A percentile compares a stretch with the other conserved stretches of the same genome.
These are phyloP conservation scores for Ogataea sp. DNA, from an alignment of 805 yeast genomes.

Conservation along the genomic window DNA sequence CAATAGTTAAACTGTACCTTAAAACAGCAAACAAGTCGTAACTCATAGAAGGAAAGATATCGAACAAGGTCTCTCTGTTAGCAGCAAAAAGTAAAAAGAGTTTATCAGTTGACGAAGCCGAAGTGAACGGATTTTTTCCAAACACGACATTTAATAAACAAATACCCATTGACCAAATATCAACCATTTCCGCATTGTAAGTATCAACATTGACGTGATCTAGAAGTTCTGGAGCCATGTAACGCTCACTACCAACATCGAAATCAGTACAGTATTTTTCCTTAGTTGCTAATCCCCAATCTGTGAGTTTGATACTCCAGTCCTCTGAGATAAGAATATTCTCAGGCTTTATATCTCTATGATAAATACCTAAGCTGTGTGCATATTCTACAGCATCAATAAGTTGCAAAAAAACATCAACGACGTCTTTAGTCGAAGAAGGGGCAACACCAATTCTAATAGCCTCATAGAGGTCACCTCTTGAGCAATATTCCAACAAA, in stretches of 20 bases:
- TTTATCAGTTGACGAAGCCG: conserved; percentile 70
- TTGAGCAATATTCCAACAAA: conserved; percentile 71
- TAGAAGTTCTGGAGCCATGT: conserved; percentile 92
- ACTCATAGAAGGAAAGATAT: conserved; percentile 84
- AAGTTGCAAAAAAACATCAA: conserved; percentile 45
- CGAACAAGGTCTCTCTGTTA: conserved; percentile 84
- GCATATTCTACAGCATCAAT: conserved; percentile 43
- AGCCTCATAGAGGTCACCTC: conserved; percentile 83
- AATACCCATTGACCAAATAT: conserved; percentile 86
- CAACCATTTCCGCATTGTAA: conserved; percentile 77
- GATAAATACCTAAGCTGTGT: conserved; percentile 40
- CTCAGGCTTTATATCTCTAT: conserved; percentile 52
- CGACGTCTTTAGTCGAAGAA: conserved; percentile 42
- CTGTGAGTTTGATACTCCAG: conserved; percentile 50
- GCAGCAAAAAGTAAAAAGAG: conserved; percentile 79
- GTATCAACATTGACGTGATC: conserved; percentile 44
- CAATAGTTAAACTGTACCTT: conserved; percentile 69
- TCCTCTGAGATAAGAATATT: conserved; percentile 45
- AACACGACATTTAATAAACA: conserved; percentile 78
- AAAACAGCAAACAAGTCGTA: conserved; percentile 80
- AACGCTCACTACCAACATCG: conserved; percentile 83
- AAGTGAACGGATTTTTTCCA: conserved; percentile 79
- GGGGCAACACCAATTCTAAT: conserved; percentile 62
- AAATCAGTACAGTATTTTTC: conserved; percentile 53
- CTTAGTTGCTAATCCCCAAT: conserved; percentile 54